These are phyloP conservation scores for Cryptomeria japonica DNA, from an alignment of 75 land plant genomes.

Conservation along the genomic window DNA sequence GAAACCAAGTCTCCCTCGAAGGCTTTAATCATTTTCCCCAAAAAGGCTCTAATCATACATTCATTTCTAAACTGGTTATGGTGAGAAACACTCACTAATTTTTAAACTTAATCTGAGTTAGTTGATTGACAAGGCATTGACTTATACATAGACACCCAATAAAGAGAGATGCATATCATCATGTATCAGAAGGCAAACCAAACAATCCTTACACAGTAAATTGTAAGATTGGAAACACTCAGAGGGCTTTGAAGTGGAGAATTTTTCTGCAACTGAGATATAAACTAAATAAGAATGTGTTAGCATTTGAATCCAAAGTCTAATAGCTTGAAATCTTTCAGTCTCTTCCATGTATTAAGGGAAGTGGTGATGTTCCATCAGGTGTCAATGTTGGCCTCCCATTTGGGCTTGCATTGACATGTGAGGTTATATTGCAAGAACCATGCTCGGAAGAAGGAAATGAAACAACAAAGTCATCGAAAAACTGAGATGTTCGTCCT, in stretches of 20 bases:
- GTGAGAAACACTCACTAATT: background rate
- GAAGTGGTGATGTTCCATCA: background rate
- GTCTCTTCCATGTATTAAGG: constrained; percentile 1
- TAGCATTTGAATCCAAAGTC: background rate
- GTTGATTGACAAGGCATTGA: background rate
- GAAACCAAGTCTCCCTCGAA: too few species aligned
- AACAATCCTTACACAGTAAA: background rate
- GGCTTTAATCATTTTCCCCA: background rate
- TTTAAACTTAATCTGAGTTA: background rate
- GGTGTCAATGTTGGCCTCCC: background rate
- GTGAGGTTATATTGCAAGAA: background rate
- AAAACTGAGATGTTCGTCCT: background rate
- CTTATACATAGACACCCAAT: background rate
- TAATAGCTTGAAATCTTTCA: background rate
- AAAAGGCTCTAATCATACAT: background rate
- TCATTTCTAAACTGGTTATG: background rate
- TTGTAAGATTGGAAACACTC: background rate
- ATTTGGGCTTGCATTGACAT: background rate
- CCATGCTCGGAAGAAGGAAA: background rate
- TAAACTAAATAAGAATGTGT: background rate
- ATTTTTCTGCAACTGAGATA: background rate
- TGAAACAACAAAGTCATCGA: background rate
- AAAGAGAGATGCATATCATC: background rate
- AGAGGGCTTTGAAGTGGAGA: background rate
- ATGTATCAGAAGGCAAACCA: background rate